Percentiles rank a stretch among this genome's conserved stretches.
Evolutionary conservation across 805 yeast genomes (phyloP).

Genomic region (Henningerozyma blattae): DNA sequence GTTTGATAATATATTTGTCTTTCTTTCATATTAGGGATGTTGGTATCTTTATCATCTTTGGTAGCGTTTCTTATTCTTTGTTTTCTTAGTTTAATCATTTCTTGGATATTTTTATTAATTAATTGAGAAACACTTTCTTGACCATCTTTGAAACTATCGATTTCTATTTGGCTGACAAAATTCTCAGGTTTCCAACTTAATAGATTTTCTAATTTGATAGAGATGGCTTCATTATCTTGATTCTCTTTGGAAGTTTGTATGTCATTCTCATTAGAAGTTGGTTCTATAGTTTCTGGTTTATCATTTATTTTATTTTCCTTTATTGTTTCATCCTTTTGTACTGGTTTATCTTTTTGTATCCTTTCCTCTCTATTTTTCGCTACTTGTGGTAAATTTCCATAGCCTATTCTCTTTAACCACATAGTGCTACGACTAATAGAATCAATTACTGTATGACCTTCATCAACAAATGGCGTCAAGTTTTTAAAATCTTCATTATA

Average conservation of each 20-base stretch:
- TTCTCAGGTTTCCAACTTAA: constrained; percentile 40
- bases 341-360: constrained; percentile 6
- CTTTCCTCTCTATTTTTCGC: background rate
- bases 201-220: constrained; percentile 29
- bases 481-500: constrained; percentile 32
- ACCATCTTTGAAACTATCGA: constrained; percentile 34
- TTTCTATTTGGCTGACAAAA: constrained; percentile 39
- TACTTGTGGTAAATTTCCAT: constrained; percentile 22
- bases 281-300: constrained; percentile 1
- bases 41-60: constrained; percentile 14
- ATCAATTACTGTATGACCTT: constrained; percentile 41
- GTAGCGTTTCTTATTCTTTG: no score
- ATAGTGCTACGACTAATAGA: constrained; percentile 37
- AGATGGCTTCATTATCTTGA: constrained; percentile 4
- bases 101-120: constrained; percentile 33
- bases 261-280: constrained; percentile 1
- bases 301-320: constrained; percentile 2
- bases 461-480: constrained; percentile 60
- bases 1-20: constrained; percentile 30
- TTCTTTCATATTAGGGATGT: constrained; percentile 34
- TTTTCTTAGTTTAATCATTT: constrained; percentile 40
- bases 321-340: constrained; percentile 6
- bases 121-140: constrained; percentile 29
- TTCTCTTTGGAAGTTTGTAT: constrained; percentile 1
- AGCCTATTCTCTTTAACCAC: constrained; percentile 45